Base-by-base conservation (phyloP, 2,329 filamentous ascomycete genomes). In the Orbilia blumenaviensis region DNA sequence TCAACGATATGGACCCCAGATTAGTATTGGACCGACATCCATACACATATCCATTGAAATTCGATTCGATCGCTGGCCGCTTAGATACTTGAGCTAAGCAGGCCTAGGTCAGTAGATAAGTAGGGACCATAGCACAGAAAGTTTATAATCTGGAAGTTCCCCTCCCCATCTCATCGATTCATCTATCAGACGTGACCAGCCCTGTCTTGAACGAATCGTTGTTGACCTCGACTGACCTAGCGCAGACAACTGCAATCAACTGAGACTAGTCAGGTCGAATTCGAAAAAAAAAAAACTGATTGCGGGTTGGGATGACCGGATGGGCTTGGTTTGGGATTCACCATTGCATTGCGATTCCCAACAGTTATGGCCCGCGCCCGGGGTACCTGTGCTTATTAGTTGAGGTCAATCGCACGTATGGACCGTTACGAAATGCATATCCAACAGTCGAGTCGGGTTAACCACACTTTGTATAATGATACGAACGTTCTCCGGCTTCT, bases 271-370 rank as follows among this genome's bases (percentile, higher is more conserved):
- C 50, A 14, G 21, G 23, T 12, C 18, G 27, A 41, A 34, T 63
- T 29, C n/a, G n/a, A n/a, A n/a, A n/a, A n/a, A n/a, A n/a, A n/a
- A n/a, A n/a, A n/a, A n/a, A n/a, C n/a, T 25, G 23, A 42, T 44
- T 64, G 60, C 29, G 38, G 66, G 66, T 69, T 69, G 66, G 66
- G 66, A 69, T 52, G 54, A 32, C 12, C 38, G 38, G 23, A 69
- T 52, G 32, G 42, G 12, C 44, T 42, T 56, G 52, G n/a, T n/a
- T n/a, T n/a, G n/a, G n/a, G 48, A 34, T 54, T 54, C 48, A 54
- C 48, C 29, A 38, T 54, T 54, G 62, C 29, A 38, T 54, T 54
- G 62, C 32, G 44, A 69, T 69, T 69, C 66, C 66, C 66, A 69
- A 69, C 66, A 69, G 66, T 61, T 69, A 69, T 69, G 36, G 46